These are phyloP conservation scores for Candida insectorum DNA, from an alignment of 805 yeast genomes.

Conservation along the genomic window DNA sequence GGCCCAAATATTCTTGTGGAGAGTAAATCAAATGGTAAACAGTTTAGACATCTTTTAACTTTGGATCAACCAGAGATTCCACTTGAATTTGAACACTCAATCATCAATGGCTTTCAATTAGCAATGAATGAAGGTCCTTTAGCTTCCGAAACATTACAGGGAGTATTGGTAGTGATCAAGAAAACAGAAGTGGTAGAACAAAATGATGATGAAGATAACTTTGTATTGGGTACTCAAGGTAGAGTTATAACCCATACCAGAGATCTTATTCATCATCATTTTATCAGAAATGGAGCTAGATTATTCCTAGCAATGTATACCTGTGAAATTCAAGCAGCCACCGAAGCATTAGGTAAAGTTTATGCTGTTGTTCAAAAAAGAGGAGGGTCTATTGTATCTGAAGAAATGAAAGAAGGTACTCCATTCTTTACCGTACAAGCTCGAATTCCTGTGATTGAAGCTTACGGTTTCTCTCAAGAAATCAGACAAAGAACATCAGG, in stretches of 20 bases:
- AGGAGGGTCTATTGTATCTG: slow-evolving; percentile 80
- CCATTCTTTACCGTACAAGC: slow-evolving; percentile 90
- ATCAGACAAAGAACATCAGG: slow-evolving; percentile 92
- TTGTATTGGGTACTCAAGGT: slow-evolving; percentile 55
- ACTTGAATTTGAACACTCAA: slow-evolving; percentile 52
- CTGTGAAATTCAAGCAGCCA: slow-evolving; percentile 92
- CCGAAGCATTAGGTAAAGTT: slow-evolving; percentile 93
- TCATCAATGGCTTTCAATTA: slow-evolving; percentile 80
- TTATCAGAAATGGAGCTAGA: slow-evolving; percentile 84
- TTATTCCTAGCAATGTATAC: slow-evolving; percentile 88
- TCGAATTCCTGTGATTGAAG: slow-evolving; percentile 86
- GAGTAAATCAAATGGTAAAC: slow-evolving; percentile 24
- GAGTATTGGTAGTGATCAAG: slow-evolving; percentile 54
- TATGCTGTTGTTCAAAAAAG: slow-evolving; percentile 90
- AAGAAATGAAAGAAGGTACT: slow-evolving; percentile 97
- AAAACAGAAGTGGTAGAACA: slow-evolving; percentile 17
- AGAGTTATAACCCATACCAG: slow-evolving; percentile 70
- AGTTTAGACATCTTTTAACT: slow-evolving; percentile 28
- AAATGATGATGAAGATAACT: slow-evolving; percentile 19
- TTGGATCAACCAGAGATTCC: slow-evolving; percentile 9
- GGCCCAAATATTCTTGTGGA: slow-evolving; percentile 79
- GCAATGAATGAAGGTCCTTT: slow-evolving; percentile 85
- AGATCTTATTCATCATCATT: slow-evolving; percentile 65
- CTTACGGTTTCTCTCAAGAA: slow-evolving; percentile 95
- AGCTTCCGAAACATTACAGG: slow-evolving; percentile 83